Conservation (phyloP, 2,329 filamentous ascomycete species). For the Fusarium sp. region DNA sequence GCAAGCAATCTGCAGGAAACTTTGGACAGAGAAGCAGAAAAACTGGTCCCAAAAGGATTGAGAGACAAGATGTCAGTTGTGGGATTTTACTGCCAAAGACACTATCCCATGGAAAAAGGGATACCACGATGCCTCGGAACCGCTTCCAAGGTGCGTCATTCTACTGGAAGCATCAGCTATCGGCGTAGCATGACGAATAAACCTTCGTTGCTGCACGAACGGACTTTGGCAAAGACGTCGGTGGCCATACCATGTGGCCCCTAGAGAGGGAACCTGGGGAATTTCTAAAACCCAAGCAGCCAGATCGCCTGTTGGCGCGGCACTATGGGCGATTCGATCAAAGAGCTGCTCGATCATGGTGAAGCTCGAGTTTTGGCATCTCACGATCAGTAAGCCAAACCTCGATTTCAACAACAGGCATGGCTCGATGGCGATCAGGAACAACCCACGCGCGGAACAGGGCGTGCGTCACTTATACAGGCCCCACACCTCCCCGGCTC, state of each 20-base stretch:
- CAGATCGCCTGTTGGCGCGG: conserved; percentile 37
- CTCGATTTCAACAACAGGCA: conserved; percentile 48
- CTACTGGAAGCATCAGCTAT: conserved; percentile 20
- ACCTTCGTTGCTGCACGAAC: conserved; percentile 16
- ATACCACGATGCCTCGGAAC: conserved; percentile 30
- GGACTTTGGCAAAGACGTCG: conserved; percentile 28
- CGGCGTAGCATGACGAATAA: conserved; percentile 32
- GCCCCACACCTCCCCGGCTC: conserved; percentile 35
- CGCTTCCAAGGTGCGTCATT: conserved; percentile 29
- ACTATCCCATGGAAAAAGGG: conserved; percentile 16
- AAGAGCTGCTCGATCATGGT: conserved; percentile 29
- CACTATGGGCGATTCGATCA: conserved; percentile 25
- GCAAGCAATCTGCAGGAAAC: neutral
- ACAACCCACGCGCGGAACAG: conserved; percentile 40
- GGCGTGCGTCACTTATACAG: conserved; percentile 25
- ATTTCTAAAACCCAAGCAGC: conserved; percentile 24
- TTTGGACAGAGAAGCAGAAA: conserved; percentile 1
- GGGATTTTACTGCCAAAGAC: neutral
- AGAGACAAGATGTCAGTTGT: conserved; percentile 2
- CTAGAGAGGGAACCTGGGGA: conserved; percentile 25
- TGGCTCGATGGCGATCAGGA: conserved; percentile 48
- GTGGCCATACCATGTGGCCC: conserved; percentile 40
- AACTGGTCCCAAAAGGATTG: conserved; percentile 8
- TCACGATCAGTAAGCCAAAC: conserved; percentile 50
- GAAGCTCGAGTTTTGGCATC: conserved; percentile 36